Conservation (phyloP, 2,329 filamentous ascomycete genomes). For the Fonsecaea pugnacius region DNA sequence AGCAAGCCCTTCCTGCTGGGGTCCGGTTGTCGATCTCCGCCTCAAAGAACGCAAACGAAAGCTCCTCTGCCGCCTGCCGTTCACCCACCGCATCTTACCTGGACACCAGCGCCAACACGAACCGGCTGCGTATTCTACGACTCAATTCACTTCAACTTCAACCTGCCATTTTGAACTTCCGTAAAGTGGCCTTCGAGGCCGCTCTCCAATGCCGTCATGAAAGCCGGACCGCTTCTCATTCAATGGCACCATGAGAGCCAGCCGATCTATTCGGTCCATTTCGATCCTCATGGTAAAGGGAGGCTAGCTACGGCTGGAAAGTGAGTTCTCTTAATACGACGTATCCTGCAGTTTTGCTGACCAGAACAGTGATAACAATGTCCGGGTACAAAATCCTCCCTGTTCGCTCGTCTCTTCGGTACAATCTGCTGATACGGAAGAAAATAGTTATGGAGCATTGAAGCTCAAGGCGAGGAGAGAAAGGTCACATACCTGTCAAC, state of each 20-base stretch:
- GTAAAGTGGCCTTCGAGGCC: constrained; percentile 26
- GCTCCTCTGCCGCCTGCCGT: constrained; percentile 21
- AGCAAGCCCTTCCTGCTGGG: constrained; percentile 20
- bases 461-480: constrained; percentile 79
- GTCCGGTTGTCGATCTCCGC: constrained; percentile 19
- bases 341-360: constrained; percentile 21
- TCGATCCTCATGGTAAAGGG: constrained; percentile 89
- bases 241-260: constrained; percentile 98
- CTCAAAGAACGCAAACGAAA: constrained; percentile 16
- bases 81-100: constrained; percentile 14
- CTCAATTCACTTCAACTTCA: neutral
- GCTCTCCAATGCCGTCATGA: constrained; percentile 65
- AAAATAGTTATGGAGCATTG: constrained; percentile 83
- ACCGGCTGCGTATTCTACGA: neutral
- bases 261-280: constrained; percentile 96
- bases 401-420: constrained; percentile 29
- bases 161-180: constrained; percentile 26
- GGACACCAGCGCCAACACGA: neutral
- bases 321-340: constrained; percentile 41
- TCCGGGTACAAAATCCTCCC: constrained; percentile 66
- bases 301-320: constrained; percentile 91
- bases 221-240: constrained; percentile 92
- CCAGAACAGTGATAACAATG: constrained; percentile 74
- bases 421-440: constrained; percentile 43
- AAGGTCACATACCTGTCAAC: constrained; percentile 92